A percentile compares a stretch with the other conserved stretches of the same genome.
phyloP scores from a whole-genome alignment of 495 filamentous ascomycete species.

The Hypoxylon rickii region DNA sequence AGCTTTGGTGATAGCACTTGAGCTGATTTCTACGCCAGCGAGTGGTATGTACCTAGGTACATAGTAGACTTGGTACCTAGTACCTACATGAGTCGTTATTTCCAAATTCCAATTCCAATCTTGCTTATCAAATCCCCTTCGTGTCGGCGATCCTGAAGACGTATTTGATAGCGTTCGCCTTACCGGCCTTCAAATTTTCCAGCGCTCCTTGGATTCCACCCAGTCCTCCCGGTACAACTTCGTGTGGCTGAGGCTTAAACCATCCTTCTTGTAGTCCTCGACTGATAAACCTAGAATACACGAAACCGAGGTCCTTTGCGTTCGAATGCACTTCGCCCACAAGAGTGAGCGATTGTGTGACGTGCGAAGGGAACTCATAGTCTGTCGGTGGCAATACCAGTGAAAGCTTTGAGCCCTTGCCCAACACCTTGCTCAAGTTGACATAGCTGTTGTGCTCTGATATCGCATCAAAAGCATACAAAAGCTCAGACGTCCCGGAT shows the following conservation, averaged over 20 bases:
- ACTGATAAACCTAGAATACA: slow-evolving; percentile 59
- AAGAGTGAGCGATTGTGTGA: slow-evolving; percentile 41
- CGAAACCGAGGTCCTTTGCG: slow-evolving; percentile 60
- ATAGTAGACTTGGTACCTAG: no score
- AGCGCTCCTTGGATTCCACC: slow-evolving; percentile 61
- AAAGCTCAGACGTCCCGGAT: slow-evolving; percentile 35
- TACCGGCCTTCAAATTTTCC: slow-evolving; percentile 62
- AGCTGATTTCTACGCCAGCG: no score
- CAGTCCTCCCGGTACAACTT: slow-evolving; percentile 65
- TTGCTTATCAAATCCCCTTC: slow-evolving; percentile 42
- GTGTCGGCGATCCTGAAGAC: slow-evolving; percentile 71
- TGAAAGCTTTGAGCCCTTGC: slow-evolving; percentile 53
- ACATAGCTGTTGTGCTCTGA: slow-evolving; percentile 55
- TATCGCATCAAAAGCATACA: slow-evolving; percentile 65
- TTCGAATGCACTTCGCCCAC: slow-evolving; percentile 59
- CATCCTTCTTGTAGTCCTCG: slow-evolving; percentile 60
- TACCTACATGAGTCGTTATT: no score
- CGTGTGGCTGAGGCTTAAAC: slow-evolving; percentile 64
- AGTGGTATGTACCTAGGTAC: no score
- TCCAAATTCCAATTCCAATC: no score
- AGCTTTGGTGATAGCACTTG: no score
- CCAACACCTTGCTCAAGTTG: slow-evolving; percentile 47
- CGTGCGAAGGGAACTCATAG: slow-evolving; percentile 40
- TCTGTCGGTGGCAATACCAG: slow-evolving; percentile 55
- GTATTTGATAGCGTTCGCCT: slow-evolving; percentile 70